Base-by-base conservation (phyloP, 345 rosid genomes). In the Geranium brycei region DNA sequence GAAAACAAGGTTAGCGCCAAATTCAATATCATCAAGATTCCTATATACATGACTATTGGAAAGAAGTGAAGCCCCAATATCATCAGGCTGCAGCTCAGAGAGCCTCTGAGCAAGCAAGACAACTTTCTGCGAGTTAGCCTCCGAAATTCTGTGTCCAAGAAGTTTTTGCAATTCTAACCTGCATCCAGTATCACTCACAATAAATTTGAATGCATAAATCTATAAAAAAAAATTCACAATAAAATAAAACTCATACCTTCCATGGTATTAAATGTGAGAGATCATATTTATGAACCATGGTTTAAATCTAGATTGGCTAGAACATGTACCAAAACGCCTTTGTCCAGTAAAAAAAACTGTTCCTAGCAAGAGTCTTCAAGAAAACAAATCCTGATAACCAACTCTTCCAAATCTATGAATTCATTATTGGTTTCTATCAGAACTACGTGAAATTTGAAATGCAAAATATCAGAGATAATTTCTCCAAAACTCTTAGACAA, bases 1-100 rank as follows among this genome's bases (percentile, higher is more conserved):
- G 68, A 92, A 92, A 62, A 63, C 77, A 71, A 92, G 84, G 75
- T 92, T 85, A 4, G 87, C 79, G 66, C 97, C 98, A 75, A 87
- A 92, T 67, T 92, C 97, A 15, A 77, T 66, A 57, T 73, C 79
- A 70, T 62, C 77, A 53, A 78, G 62, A 59, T 57, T 66, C 68
- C 79, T 86, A 62, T 73, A 57, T 31, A 16, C 77, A 70, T 64
- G 76, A 61, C 69, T 75, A 59, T 80, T 81, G 32, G 66, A 73
- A 68, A 56, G 64, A 59, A 71, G 70, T 31, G 67, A 62, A 66
- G 35, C 69, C 58, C 66, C 66, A 75, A 62, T 66, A 31, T 73
- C 75, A 40, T 62, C 67, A 63, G 93, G 89, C 70, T 87, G 96
- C 71, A 84, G 75, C 7, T 62, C 41, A 60, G 57, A 78, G 65